Percentiles rank a stretch among this genome's conserved stretches.
Evolutionary conservation across 2,329 filamentous ascomycete species (phyloP).

Genomic region (Penicillium janthinellum): DNA sequence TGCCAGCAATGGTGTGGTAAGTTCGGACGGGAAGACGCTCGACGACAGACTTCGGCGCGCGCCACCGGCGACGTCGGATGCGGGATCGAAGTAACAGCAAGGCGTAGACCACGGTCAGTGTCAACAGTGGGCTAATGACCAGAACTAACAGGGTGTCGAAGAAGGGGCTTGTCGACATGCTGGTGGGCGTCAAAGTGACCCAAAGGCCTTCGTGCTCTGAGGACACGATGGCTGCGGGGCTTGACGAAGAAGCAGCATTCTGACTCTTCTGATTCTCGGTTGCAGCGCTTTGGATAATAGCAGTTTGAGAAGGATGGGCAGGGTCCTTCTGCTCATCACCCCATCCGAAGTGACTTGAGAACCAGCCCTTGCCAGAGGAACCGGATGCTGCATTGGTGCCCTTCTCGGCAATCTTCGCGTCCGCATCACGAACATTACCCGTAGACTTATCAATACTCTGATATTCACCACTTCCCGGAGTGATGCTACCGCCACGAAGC

Average conservation of each 20-base stretch:
- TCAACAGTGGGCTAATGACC: conserved; percentile 92
- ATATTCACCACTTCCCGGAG: conserved; percentile 74
- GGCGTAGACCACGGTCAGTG: conserved; percentile 88
- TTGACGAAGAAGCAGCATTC: conserved; percentile 13
- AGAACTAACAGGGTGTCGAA: conserved; percentile 95
- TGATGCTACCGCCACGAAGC: conserved; percentile 67
- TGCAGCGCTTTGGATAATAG: conserved; percentile 9
- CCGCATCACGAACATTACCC: conserved; percentile 17
- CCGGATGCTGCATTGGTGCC: conserved; percentile 13
- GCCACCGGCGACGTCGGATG: conserved; percentile 86
- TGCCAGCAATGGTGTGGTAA: conserved; percentile 78
- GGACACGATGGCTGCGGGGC: conserved; percentile 35
- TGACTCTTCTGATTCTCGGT: conserved; percentile 23
- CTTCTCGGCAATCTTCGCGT: conserved; percentile 14
- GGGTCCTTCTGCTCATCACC: conserved; percentile 21
- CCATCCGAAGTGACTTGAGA: conserved; percentile 39
- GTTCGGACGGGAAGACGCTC: conserved; percentile 93
- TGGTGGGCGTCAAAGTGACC: conserved; percentile 94
- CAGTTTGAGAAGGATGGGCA: conserved; percentile 15
- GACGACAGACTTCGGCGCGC: conserved; percentile 95
- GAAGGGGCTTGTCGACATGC: conserved; percentile 84
- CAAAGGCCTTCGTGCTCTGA: conserved; percentile 76
- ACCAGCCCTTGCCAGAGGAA: conserved; percentile 34
- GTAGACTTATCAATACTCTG: conserved; percentile 44
- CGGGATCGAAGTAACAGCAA: conserved; percentile 83